These are phyloP conservation scores for Fusarium sp. DNA, from an alignment of 2,329 filamentous ascomycete genomes.

Conservation along the genomic window DNA sequence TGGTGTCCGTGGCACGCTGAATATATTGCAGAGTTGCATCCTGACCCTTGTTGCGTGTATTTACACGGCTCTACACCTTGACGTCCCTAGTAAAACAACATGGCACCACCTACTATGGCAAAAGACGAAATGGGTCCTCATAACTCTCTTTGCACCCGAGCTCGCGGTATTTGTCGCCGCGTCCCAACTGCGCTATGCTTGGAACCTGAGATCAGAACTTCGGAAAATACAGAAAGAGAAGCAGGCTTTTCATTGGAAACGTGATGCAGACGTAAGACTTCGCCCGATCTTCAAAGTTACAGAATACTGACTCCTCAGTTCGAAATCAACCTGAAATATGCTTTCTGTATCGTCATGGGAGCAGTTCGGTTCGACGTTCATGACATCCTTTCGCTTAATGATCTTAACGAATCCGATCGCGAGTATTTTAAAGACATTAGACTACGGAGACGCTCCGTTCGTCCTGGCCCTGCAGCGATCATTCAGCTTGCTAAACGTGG, in stretches of 20 bases:
- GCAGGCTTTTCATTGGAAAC: fast-evolving
- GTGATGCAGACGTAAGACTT: neutral
- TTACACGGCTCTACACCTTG: constrained; percentile 2
- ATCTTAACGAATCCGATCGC: neutral
- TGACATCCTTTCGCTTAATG: neutral
- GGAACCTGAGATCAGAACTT: neutral
- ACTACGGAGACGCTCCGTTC: neutral
- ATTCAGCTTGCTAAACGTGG: neutral
- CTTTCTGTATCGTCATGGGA: constrained; percentile 6
- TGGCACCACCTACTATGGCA: neutral
- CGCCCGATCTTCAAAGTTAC: too few relatives aligned
- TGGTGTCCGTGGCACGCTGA: too few relatives aligned
- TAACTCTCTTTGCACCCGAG: neutral
- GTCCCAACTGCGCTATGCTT: neutral
- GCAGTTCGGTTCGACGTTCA: neutral
- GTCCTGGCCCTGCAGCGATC: neutral
- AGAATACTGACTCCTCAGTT: neutral
- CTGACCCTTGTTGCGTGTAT: constrained; percentile 5
- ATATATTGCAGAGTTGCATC: constrained; percentile 9
- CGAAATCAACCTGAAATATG: neutral
- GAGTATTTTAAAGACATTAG: too few relatives aligned
- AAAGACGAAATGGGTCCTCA: neutral
- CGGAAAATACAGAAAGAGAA: neutral
- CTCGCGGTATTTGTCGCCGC: fast-evolving
- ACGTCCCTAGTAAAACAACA: neutral